These are phyloP conservation scores for Jacaranda mimosifolia DNA, from an alignment of 257 asterid genomes.

Conservation along the genomic window DNA sequence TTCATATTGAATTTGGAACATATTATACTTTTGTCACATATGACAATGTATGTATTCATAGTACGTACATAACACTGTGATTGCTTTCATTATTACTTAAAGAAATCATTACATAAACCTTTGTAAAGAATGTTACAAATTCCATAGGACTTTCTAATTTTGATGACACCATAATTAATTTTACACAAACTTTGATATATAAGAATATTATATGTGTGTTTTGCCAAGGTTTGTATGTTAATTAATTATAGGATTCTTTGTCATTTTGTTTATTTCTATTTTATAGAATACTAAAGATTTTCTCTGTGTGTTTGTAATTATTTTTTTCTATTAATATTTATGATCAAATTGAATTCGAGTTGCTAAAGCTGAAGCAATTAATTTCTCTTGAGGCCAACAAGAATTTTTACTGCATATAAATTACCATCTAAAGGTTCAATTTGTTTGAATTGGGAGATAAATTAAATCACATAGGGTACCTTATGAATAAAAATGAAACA, in stretches of 20 bases:
- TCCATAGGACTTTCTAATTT: not conserved
- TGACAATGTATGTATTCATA: constrained; percentile 22
- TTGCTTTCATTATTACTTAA: not conserved
- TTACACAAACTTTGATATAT: not conserved
- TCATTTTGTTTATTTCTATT: not conserved
- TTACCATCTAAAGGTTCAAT: not conserved
- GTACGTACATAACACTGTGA: not conserved
- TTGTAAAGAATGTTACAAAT: not conserved
- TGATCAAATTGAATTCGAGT: no score
- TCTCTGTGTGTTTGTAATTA: not conserved
- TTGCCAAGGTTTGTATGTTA: no score
- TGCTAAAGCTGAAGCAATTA: no score
- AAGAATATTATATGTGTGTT: not conserved
- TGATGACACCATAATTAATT: not conserved
- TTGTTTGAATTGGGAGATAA: not conserved
- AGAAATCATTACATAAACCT: not conserved
- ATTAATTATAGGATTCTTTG: no score
- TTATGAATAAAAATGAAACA: not conserved
- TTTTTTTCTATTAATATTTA: not conserved
- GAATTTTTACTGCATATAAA: no score
- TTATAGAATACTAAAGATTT: no score
- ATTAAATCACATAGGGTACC: not conserved
- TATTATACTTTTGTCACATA: constrained; percentile 19
- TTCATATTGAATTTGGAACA: constrained; percentile 37
- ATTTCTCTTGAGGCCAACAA: no score